Conservation (phyloP, 2,329 filamentous ascomycete genomes). For the Teratosphaeria viscida region DNA sequence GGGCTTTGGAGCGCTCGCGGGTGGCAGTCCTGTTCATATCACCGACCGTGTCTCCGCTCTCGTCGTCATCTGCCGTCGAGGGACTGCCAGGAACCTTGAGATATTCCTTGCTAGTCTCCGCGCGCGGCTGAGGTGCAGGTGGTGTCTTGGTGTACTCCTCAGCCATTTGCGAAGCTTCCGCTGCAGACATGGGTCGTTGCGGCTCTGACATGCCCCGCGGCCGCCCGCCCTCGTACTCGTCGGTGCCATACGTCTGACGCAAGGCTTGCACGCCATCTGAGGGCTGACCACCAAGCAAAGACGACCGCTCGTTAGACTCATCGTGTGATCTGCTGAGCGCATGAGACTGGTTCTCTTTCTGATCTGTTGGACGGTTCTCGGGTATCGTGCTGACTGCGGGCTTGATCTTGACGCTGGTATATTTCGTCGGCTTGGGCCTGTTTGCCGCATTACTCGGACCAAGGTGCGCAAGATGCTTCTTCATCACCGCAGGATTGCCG, state of each 20-base stretch:
- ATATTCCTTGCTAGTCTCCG: neutral
- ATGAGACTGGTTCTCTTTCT: neutral
- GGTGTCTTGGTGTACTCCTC: constrained; percentile 10
- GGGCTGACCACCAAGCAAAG: constrained; percentile 40
- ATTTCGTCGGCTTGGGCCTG: constrained; percentile 50
- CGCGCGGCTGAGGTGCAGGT: neutral
- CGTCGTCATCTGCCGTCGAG: constrained; percentile 2
- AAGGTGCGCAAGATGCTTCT: constrained; percentile 51
- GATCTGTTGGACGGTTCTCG: constrained; percentile 23
- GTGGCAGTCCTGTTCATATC: constrained; percentile 31
- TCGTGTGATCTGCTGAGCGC: neutral
- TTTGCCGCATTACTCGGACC: constrained; percentile 54
- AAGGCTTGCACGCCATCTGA: constrained; percentile 57
- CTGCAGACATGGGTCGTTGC: constrained; percentile 4
- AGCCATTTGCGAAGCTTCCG: constrained; percentile 17
- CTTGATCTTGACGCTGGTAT: constrained; percentile 56
- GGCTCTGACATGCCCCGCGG: constrained; percentile 4
- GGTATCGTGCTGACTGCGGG: constrained; percentile 39
- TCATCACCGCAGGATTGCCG: constrained; percentile 44
- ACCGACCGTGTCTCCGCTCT: constrained; percentile 4
- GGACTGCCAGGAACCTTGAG: constrained; percentile 3
- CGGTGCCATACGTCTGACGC: constrained; percentile 35
- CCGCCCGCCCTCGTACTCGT: constrained; percentile 14
- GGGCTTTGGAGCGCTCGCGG: constrained; percentile 11
- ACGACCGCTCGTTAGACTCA: neutral